These are phyloP conservation scores for Knufia fluminis DNA, from an alignment of 2,329 filamentous ascomycete species.

Conservation along the genomic window DNA sequence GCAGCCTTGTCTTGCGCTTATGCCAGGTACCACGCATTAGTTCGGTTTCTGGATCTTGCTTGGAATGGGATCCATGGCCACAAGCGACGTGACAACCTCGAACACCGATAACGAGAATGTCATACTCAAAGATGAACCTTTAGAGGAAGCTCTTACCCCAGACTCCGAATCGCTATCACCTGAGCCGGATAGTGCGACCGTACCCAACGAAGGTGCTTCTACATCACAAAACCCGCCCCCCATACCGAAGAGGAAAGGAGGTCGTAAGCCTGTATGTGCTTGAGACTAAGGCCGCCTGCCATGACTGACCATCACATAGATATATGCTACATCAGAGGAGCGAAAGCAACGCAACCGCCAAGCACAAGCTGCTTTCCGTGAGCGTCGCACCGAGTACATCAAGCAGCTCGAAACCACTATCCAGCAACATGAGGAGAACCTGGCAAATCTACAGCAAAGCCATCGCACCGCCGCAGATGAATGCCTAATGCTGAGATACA, in stretches of 20 bases:
- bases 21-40: conserved; percentile 23
- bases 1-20: conserved; percentile 17
- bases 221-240: conserved; percentile 33
- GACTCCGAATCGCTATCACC: conserved; percentile 37
- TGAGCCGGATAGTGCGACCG: conserved; percentile 33
- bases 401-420: conserved; percentile 98
- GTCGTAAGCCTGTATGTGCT: conserved; percentile 79
- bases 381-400: conserved; percentile 96
- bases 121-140: conserved; percentile 34
- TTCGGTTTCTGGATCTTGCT: conserved; percentile 15
- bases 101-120: conserved; percentile 33
- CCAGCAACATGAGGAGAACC: conserved; percentile 88
- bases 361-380: conserved; percentile 92
- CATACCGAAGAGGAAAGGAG: conserved; percentile 86
- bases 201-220: conserved; percentile 22
- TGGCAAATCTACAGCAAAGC: conserved; percentile 85
- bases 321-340: conserved; percentile 97
- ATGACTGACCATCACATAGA: conserved; percentile 37
- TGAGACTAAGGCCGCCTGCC: conserved; percentile 26
- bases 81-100: conserved; percentile 32
- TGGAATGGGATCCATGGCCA: conserved; percentile 38
- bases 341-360: conserved; percentile 95
- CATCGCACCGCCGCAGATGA: conserved; percentile 92
- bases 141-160: conserved; percentile 35
- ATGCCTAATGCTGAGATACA: conserved; percentile 95